Conservation (phyloP, 805 yeast species). For the Yamadazyma sp. region DNA sequence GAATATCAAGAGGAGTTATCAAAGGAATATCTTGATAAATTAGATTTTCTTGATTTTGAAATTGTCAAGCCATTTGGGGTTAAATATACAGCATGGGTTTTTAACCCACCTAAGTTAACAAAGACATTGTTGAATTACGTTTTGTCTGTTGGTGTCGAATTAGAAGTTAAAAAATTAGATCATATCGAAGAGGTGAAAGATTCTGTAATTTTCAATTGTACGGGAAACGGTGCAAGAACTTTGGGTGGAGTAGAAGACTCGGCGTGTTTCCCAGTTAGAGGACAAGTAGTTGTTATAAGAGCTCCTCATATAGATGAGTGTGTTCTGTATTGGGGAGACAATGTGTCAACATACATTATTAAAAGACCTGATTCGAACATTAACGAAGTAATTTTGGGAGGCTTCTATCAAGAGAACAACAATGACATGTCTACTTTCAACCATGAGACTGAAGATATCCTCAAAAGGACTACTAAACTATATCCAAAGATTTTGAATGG, state of each 20-base stretch:
- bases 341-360: conserved; percentile 21
- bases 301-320: conserved; percentile 24
- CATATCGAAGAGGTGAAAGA: conserved; percentile 18
- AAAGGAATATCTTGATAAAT: conserved; percentile 42
- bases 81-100: conserved; percentile 58
- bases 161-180: conserved; percentile 35
- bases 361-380: conserved; percentile 18
- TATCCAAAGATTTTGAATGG: conserved; percentile 49
- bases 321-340: conserved; percentile 17
- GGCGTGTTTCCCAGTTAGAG: conserved; percentile 19
- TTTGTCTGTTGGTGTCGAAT: conserved; percentile 46
- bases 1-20: conserved; percentile 56
- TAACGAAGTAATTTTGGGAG: conserved; percentile 53
- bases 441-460: conserved; percentile 55
- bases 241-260: conserved; percentile 20
- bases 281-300: conserved; percentile 24
- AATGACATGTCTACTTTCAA: conserved; percentile 57
- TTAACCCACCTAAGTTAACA: conserved; percentile 67
- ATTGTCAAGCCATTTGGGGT: conserved; percentile 52
- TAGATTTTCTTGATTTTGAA: conserved; percentile 49
- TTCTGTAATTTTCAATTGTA: conserved; percentile 22
- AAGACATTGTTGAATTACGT: conserved; percentile 45
- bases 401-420: conserved; percentile 58
- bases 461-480: conserved; percentile 52
- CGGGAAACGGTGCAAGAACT: conserved; percentile 22